Conservation (phyloP, 768 basidiomycete genomes). For the Lentinula boryana region DNA sequence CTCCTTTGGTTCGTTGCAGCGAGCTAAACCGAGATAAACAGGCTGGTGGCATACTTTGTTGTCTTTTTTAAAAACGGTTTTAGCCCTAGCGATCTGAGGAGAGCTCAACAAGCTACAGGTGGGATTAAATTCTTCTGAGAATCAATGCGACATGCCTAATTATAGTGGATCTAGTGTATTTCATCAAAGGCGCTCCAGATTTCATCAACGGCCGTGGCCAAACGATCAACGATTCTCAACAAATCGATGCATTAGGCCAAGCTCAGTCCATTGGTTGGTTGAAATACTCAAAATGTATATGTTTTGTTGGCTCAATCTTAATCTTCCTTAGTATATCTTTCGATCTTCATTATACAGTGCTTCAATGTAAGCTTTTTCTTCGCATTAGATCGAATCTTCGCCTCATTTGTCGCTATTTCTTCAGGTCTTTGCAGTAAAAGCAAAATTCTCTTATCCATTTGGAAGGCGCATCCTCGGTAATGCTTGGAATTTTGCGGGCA, state of each 20-base stretch:
- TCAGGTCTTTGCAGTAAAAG: constrained; percentile 64
- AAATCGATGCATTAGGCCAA: constrained; percentile 53
- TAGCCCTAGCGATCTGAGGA: constrained; percentile 47
- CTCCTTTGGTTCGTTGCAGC: neutral
- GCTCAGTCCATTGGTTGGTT: constrained; percentile 54
- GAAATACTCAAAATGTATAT: neutral
- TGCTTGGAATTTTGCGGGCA: constrained; percentile 60
- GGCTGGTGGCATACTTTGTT: constrained; percentile 59
- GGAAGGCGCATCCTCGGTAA: constrained; percentile 50
- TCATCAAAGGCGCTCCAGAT: constrained; percentile 39
- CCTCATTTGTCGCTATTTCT: neutral
- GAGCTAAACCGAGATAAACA: constrained; percentile 15
- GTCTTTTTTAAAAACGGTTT: constrained; percentile 62
- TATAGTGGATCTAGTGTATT: constrained; percentile 32
- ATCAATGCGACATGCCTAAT: neutral
- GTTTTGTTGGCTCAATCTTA: neutral
- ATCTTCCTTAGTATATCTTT: constrained; percentile 43
- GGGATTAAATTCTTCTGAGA: neutral
- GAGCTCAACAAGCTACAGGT: constrained; percentile 31
- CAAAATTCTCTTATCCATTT: constrained; percentile 59
- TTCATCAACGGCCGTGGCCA: constrained; percentile 52
- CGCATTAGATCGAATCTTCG: neutral
- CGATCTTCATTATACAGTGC: constrained; percentile 62
- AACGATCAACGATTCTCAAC: constrained; percentile 34
- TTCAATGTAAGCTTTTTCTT: constrained; percentile 44